Evolutionary conservation across 225 moss, liverwort and hornwort genomes (phyloP), one percentile per base, ranked within the genome.

Genomic region (Bryoerythrophyllum caledonicum): DNA sequence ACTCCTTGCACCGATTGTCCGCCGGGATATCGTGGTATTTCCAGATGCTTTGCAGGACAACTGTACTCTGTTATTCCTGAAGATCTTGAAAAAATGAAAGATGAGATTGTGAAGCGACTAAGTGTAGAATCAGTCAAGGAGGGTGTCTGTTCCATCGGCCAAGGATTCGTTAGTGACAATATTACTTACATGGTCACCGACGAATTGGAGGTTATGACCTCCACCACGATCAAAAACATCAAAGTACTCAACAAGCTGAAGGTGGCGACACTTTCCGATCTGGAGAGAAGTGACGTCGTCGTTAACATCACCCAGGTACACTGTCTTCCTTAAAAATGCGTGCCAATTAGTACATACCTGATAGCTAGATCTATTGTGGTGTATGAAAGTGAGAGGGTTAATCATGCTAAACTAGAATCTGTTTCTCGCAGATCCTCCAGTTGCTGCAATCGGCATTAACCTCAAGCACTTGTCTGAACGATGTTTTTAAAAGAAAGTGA

Each of bases 21-120:
- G 0, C 0, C 0, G 0, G 0, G 8, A 38, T 8, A 0, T 0
- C 0, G 0, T 0, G 0, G 1, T 17, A 0, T 0, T 1, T 17
- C 17, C 48, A 1, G 1, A 4, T 0, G 5, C 48, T 48, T 48
- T 17, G 0, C 6, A 0, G 0, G 0, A 8, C 0, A 0, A 2
- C 0, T 0, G 9, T 0, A 2, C 32, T 0, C 24, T 52, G 2
- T 79, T 6, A 43, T 25, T 27, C 44, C 60, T 2, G 0, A 0
- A 14, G 54, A 71, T 6, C 2, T 59, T 1, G 0, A 25, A 30
- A 3, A 0, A 0, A 14, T 65, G 0, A 3, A 64, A 23, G 10
- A 23, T 14, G 0, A 3, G 1, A 27, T 70, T 1, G 2, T 41
- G 40, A 3, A 0, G 25, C 2, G 4, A 44, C 3, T 59, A 27